phyloP scores from a whole-genome alignment of 169 alveolate genomes.

The Cytauxzoon felis region DNA sequence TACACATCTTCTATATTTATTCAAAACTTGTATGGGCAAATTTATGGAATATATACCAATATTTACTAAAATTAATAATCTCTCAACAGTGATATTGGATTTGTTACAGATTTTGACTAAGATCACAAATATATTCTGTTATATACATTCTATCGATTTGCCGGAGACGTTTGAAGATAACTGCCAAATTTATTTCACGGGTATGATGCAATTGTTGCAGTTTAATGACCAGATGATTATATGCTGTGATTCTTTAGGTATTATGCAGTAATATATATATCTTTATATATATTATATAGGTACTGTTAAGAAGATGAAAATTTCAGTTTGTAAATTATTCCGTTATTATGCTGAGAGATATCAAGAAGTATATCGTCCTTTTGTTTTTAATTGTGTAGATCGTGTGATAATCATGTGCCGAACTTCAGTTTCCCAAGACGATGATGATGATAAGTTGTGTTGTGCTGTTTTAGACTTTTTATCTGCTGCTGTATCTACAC shows the following conservation, averaged over 20 bases:
- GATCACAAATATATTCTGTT: constrained; percentile 42
- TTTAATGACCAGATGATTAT: constrained; percentile 25
- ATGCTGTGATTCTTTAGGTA: constrained; percentile 31
- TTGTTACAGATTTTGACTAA: constrained; percentile 27
- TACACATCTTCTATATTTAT: constrained; percentile 38
- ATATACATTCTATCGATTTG: constrained; percentile 54
- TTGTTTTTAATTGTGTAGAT: constrained; percentile 52
- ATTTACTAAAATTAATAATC: background rate
- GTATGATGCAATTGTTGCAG: constrained; percentile 33
- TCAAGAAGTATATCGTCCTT: constrained; percentile 57
- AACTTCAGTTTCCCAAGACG: constrained; percentile 10
- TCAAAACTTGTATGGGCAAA: constrained; percentile 22
- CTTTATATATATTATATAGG: background rate
- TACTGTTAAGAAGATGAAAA: constrained; percentile 18
- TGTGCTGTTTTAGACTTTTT: constrained; percentile 55
- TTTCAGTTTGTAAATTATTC: constrained; percentile 41
- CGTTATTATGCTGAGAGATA: constrained; percentile 61
- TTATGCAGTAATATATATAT: background rate
- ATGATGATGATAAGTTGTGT: constrained; percentile 40
- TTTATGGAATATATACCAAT: constrained; percentile 24
- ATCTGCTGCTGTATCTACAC: constrained; percentile 48
- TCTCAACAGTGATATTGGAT: constrained; percentile 36
- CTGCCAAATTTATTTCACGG: constrained; percentile 41
- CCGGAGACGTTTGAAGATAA: constrained; percentile 63
- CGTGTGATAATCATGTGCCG: constrained; percentile 44